Evolutionary conservation across 331 rosid genomes (phyloP), one percentile per base, ranked within the genome.

Genomic region (Malus hybrid): DNA sequence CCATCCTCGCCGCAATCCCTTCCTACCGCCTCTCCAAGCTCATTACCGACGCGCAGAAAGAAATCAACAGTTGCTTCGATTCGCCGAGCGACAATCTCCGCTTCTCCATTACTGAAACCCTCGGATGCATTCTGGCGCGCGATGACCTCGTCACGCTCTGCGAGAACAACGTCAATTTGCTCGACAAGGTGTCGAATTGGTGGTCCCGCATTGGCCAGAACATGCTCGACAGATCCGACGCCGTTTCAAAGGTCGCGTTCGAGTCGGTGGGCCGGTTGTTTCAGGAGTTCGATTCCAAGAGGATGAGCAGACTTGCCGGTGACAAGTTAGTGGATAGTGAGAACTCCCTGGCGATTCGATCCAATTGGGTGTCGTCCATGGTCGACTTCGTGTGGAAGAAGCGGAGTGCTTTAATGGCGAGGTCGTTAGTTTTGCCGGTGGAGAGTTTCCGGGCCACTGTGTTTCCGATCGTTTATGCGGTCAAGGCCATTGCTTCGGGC

Each of bases 301-400:
- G 99, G 42, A 95, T 92, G 97, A 95, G 99, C 75, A 85, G 86
- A 72, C 80, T 95, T 60, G 99, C 99, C 0, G 99, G 99, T 0
- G 99, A 95, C 29, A 95, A 92, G 82, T 82, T 95, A 2, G 92
- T 95, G 5, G 99, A 95, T 36, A 92, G 97, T 24, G 99, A 95
- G 76, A 95, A 92, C 22, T 94, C 99, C 15, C 82, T 95, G 6
- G 97, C 97, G 8, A 92, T 95, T 70, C 86, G 99, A 29, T 92
- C 99, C 65, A 95, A 92, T 65, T 95, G 99, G 99, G 93, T 95
- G 33, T 94, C 97, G 1, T 89, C 93, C 2, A 94, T 89, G 97
- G 99, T 93, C 12, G 97, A 94, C 73, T 84, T 95, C 3, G 99
- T 95, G 24, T 95, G 99, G 99, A 89, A 85, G 89, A 92, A 82